phyloP scores from a whole-genome alignment of 1,284 basidiomycete species.

The Apiotrichum gracile region DNA sequence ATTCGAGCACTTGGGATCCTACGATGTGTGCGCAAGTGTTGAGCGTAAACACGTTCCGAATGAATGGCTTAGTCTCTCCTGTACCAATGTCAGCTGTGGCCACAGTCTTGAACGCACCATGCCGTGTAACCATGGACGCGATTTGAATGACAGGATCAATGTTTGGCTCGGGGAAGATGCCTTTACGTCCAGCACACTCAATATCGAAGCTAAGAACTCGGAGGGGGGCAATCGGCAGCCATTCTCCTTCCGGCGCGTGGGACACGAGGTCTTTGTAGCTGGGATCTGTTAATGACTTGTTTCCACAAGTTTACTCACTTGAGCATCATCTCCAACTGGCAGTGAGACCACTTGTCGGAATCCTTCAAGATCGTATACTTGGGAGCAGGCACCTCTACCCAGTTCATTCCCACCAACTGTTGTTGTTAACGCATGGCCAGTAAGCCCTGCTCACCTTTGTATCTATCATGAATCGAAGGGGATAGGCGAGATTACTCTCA shows the following conservation, averaged over 20 bases:
- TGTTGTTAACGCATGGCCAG: not conserved
- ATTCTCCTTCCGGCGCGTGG: constrained; percentile 79
- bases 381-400: constrained; percentile 82
- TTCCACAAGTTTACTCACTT: constrained; percentile 56
- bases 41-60: constrained; percentile 92
- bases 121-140: constrained; percentile 92
- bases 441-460: constrained; percentile 58
- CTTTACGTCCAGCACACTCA: constrained; percentile 91
- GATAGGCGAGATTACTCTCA: constrained; percentile 87
- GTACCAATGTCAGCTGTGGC: constrained; percentile 9
- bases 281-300: not conserved
- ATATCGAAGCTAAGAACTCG: constrained; percentile 94
- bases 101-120: constrained; percentile 56
- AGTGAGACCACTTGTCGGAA: constrained; percentile 63
- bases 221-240: constrained; percentile 83
- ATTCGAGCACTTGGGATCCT: constrained; percentile 87
- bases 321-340: constrained; percentile 77
- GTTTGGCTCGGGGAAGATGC: constrained; percentile 85
- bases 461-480: constrained; percentile 92
- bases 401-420: constrained; percentile 93
- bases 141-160: constrained; percentile 93
- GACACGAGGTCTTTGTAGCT: constrained; percentile 80
- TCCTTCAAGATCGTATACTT: constrained; percentile 62
- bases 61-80: constrained; percentile 86
- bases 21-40: constrained; percentile 89